Percentiles rank a stretch among this genome's conserved stretches.
Conservation (phyloP, 202 grass and related monocot genomes). For the Eragrostis tef region DNA sequence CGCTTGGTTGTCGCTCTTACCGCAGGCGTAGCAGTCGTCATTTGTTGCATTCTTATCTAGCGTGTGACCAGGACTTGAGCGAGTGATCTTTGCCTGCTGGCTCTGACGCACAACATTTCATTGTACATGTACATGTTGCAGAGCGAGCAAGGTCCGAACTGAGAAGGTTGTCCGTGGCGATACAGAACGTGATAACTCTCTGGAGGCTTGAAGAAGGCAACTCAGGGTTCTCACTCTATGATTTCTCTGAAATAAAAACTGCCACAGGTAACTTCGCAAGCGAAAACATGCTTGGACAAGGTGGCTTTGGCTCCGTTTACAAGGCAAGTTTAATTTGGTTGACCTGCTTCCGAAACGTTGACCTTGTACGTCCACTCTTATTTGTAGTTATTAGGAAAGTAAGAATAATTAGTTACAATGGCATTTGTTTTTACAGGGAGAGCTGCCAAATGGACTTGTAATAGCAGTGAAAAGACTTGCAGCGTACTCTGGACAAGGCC, state of each 20-base stretch:
- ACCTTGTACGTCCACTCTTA: too few relatives aligned
- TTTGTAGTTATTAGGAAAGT: not conserved
- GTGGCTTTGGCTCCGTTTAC: conserved; percentile 41
- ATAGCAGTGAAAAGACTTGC: conserved; percentile 52
- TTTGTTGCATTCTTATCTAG: not conserved
- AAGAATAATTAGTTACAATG: not conserved
- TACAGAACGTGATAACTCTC: not conserved
- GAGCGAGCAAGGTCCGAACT: not conserved
- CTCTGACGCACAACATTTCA: too few relatives aligned
- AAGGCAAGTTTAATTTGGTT: conserved; percentile 7
- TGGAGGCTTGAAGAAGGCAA: not conserved
- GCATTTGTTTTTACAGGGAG: conserved; percentile 31
- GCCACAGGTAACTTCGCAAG: not conserved
- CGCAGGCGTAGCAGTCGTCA: not conserved
- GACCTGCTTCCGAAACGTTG: too few relatives aligned
- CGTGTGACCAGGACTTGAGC: too few relatives aligned
- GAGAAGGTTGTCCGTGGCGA: not conserved
- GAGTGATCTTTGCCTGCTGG: too few relatives aligned
- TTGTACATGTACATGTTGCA: not conserved
- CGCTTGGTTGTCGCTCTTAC: not conserved
- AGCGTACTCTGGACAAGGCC: conserved; percentile 43
- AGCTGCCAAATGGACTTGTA: conserved; percentile 42
- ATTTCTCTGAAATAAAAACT: not conserved
- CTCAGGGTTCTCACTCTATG: not conserved
- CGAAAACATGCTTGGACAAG: not conserved